These are phyloP conservation scores for Takakia lepidozioides DNA, from an alignment of 225 moss, liverwort and hornwort genomes.

Conservation along the genomic window DNA sequence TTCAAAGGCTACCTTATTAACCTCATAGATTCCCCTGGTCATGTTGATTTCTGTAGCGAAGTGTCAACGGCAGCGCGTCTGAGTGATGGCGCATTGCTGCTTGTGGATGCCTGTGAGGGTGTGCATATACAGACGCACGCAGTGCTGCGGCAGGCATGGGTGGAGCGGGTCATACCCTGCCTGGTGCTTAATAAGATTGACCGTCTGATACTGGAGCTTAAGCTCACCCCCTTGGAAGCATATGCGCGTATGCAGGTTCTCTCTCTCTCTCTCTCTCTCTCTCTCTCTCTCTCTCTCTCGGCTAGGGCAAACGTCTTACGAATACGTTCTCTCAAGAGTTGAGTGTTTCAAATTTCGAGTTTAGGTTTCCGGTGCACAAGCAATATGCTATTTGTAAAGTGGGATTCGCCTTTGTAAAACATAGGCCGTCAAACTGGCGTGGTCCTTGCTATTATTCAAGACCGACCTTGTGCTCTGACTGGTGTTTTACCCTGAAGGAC, in stretches of 20 bases:
- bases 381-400: too few relatives aligned
- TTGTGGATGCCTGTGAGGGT: conserved; percentile 92
- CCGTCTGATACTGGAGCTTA: conserved; percentile 91
- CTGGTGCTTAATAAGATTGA: conserved; percentile 93
- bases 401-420: too few relatives aligned
- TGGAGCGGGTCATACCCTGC: conserved; percentile 87
- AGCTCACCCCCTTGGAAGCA: conserved; percentile 88
- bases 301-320: too few relatives aligned
- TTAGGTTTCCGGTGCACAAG: too few relatives aligned
- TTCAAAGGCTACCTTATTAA: conserved; percentile 66
- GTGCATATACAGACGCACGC: conserved; percentile 99
- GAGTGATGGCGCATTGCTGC: conserved; percentile 86
- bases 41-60: conserved; percentile 96
- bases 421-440: too few relatives aligned
- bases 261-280: neutral
- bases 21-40: conserved; percentile 92
- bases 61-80: conserved; percentile 88
- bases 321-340: too few relatives aligned
- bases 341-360: too few relatives aligned
- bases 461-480: too few relatives aligned
- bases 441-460: too few relatives aligned
- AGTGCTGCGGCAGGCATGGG: conserved; percentile 92
- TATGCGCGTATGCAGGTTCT: conserved; percentile 78
- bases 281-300: too few relatives aligned
- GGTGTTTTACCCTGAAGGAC: too few relatives aligned